phyloP scores from a whole-genome alignment of 305 asterid species.

The Galium porrigens region DNA sequence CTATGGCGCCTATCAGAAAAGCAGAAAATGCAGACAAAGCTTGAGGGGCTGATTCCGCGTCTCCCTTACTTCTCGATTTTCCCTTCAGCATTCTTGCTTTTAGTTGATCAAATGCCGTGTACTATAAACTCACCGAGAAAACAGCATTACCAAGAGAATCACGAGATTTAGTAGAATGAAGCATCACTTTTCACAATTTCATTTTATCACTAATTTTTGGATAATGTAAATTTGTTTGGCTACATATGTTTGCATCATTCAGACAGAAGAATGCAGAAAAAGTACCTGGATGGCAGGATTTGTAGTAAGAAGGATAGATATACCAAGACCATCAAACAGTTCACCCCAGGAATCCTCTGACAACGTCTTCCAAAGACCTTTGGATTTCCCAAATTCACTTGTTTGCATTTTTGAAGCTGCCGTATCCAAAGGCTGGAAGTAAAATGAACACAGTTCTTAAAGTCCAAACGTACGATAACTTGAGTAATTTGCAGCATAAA shows the following conservation, averaged over 20 bases:
- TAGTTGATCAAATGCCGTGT: conserved; percentile 75
- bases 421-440: conserved; percentile 37
- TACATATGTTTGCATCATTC: neutral
- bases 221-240: neutral
- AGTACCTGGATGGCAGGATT: conserved; percentile 40
- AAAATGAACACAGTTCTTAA: conserved; percentile 9
- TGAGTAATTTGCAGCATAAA: too few species aligned
- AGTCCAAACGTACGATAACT: neutral
- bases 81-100: conserved; percentile 47
- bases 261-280: neutral
- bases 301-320: conserved; percentile 32
- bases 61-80: conserved; percentile 26
- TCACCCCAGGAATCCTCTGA: conserved; percentile 37
- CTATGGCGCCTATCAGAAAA: conserved; percentile 61
- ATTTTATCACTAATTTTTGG: neutral
- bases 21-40: conserved; percentile 80
- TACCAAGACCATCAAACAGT: conserved; percentile 39
- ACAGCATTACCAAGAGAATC: neutral
- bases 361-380: conserved; percentile 34
- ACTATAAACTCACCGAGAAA: conserved; percentile 33
- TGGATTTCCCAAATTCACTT: conserved; percentile 37
- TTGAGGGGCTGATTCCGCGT: conserved; percentile 31
- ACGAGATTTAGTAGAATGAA: neutral
- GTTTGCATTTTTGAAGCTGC: conserved; percentile 44
- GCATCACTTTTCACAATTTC: neutral